Evolutionary conservation across 768 basidiomycete species (phyloP).

Genomic region (Lentinula sp.): DNA sequence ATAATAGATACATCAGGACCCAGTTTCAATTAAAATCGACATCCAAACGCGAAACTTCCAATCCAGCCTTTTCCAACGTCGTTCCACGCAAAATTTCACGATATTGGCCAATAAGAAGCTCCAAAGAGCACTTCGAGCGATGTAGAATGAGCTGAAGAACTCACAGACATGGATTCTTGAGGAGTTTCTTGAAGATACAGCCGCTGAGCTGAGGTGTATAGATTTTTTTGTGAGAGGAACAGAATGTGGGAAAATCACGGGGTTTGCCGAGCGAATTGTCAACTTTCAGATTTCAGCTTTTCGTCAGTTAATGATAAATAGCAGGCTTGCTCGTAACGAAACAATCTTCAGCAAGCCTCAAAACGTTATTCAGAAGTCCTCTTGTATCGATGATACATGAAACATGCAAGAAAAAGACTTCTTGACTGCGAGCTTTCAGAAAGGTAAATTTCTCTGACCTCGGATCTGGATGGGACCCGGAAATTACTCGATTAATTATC

Average conservation of each 20-base stretch:
- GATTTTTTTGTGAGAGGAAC: neutral
- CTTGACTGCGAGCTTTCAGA: no score
- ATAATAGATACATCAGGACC: neutral
- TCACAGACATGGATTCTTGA: slow-evolving; percentile 4
- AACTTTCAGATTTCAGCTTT: neutral
- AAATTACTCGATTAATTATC: no score
- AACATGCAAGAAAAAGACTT: no score
- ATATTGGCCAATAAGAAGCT: neutral
- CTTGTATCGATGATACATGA: no score
- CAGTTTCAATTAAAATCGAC: neutral
- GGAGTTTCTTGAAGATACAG: neutral
- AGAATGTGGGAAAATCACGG: neutral
- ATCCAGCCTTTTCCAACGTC: neutral
- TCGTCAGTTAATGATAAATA: no score
- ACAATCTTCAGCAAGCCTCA: no score
- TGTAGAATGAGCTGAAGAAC: neutral
- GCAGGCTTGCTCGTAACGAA: no score
- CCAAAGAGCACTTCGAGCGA: neutral
- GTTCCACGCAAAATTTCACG: neutral
- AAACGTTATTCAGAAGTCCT: no score
- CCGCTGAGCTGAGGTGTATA: neutral
- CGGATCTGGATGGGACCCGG: no score
- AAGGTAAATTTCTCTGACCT: no score
- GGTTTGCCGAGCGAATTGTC: neutral
- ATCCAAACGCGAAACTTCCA: neutral